Evolutionary conservation across 441 rosid species (phyloP), one percentile per base, ranked within the genome.

Genomic region (Populus trichocarpa): DNA sequence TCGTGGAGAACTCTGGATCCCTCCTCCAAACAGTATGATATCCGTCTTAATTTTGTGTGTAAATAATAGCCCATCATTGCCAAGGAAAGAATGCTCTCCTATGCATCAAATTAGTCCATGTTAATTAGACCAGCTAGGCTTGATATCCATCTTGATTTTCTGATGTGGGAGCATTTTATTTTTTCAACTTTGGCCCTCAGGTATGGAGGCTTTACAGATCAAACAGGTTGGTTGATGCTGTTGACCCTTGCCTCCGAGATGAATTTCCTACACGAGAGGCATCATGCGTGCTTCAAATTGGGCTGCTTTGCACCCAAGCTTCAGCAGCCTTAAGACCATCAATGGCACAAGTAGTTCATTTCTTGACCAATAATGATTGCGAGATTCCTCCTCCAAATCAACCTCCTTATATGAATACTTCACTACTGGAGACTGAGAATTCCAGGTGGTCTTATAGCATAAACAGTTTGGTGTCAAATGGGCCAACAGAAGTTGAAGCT

Each of bases 231-330:
- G 73, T 70, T 0, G 93, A 88, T 80, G 89, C 92, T 0, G 76
- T 89, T 4, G 92, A 91, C 40, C 80, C 82, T 65, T 63, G 81
- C 61, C 76, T 91, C 69, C 75, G 73, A 68, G 84, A 77, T 12
- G 87, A 90, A 63, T 83, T 83, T 26, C 81, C 89, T 14, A 80
- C 71, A 30, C 57, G 81, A 38, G 89, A 88, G 22, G 93, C 81
- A 32, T 53, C 78, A 25, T 30, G 36, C 40, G 93, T 91, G 71
- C 93, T 94, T 65, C 89, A 76, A 70, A 86, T 89, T 5, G 98
- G 94, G 50, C 85, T 94, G 36, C 75, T 94, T 50, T 94, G 96
- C 83, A 77, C 95, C 25, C 98, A 92, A 78, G 97, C 95, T 50
- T 83, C 87, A 30, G 92, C 83, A 26, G 35, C 84, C 1, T 79